Evolutionary conservation across 108 stramenopile species (phyloP), one percentile per base, ranked within the genome.

Genomic region (Pseudonitzschia multiseries): DNA sequence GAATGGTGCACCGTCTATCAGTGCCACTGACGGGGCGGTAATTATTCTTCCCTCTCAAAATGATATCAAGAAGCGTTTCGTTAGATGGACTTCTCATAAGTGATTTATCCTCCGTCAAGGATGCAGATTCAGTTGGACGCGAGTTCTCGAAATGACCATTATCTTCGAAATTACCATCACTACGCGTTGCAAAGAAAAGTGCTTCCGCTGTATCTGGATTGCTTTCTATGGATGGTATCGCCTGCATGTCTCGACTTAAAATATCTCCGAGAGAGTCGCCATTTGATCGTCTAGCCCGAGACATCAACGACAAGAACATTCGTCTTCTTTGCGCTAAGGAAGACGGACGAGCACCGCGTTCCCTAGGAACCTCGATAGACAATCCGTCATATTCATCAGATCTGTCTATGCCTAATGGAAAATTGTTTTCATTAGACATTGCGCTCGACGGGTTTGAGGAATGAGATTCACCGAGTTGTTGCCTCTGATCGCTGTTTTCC

Each of bases 261-360:
- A 71, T 52, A 18, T 61, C 59, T 56, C 44, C 59, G 15, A 43
- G 26, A 44, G 36, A 60, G 17, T 59, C 44, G 21, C 14, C 68
- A 24, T 60, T 66, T 24, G 60, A 46, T 65, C 63, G 66, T 28
- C 79, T 33, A 24, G 73, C 77, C 15, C 62, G 40, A 40, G 81
- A 78, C 73, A 82, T 79, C 22, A 82, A 53, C n/a, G 81, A 66
- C 32, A 78, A 51, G 1, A 82, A 61, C 65, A 82, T 65, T 41
- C 67, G 75, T 21, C 81, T 46, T 21, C 81, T 46, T 60, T 74
- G 68, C 57, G 61, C 42, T 24, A 59, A 31, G 21, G 74, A 80
- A 24, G 42, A 63, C 4, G 63, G 9, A 6, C 74, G 50, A 26
- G 54, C 22, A 22, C 5, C 26, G 0, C 33, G 61, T 33, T 41